Conservation (phyloP, 306 rosid genomes). For the Medicago lupulina region DNA sequence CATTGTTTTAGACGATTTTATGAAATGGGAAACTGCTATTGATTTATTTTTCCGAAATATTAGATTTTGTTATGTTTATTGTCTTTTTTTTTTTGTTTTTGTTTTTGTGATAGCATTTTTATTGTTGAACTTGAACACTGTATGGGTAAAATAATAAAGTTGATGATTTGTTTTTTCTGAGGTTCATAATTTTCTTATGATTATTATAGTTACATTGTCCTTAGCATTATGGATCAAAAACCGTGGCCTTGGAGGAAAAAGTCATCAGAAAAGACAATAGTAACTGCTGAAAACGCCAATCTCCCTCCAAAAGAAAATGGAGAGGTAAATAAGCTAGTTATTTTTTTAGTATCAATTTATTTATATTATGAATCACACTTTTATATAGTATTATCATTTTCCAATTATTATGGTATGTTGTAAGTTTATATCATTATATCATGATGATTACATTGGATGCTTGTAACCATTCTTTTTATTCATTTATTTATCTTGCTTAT, state of each 20-base stretch:
- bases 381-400: neutral
- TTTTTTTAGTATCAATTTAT: neutral
- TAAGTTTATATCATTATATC: slow-evolving; percentile 24
- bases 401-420: neutral
- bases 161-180: slow-evolving; percentile 4
- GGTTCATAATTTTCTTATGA: neutral
- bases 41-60: slow-evolving; percentile 13
- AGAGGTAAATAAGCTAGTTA: slow-evolving; percentile 63
- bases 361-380: slow-evolving; percentile 24
- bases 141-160: too few species aligned
- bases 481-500: slow-evolving; percentile 1
- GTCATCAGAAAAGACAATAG: slow-evolving; percentile 65
- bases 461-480: neutral
- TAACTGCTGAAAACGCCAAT: slow-evolving; percentile 52
- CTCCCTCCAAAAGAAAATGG: slow-evolving; percentile 57
- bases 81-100: too few species aligned
- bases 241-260: slow-evolving; percentile 88
- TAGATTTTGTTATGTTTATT: neutral
- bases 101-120: slow-evolving; percentile 3
- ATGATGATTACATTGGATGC: slow-evolving; percentile 27
- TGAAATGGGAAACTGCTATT: neutral
- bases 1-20: too few species aligned
- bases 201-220: neutral
- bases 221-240: slow-evolving; percentile 67
- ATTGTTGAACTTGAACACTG: neutral